Conservation (phyloP, 768 basidiomycete species). For the Termitomyces bulborhizus region DNA sequence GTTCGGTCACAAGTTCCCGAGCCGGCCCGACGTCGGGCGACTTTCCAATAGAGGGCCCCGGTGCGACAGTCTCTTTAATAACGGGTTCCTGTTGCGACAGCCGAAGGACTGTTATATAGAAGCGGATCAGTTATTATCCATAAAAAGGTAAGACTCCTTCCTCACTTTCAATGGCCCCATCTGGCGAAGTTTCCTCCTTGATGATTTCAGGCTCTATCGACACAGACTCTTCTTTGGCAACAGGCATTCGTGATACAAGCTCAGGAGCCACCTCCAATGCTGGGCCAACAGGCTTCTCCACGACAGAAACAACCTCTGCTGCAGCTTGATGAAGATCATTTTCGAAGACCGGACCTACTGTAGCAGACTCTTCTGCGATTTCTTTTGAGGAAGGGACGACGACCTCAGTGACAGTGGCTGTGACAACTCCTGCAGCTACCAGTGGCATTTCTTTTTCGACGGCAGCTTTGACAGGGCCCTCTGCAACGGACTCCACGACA, state of each 20-base stretch:
- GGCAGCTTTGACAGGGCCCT: neutral
- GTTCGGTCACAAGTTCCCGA: neutral
- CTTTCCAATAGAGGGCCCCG: neutral
- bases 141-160: neutral
- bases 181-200: neutral
- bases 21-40: neutral
- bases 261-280: neutral
- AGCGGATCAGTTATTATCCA: neutral
- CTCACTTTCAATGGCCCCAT: neutral
- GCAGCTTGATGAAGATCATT: neutral
- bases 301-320: neutral
- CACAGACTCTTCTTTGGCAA: neutral
- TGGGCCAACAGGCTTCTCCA: neutral
- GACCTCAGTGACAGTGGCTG: neutral
- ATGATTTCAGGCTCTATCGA: neutral
- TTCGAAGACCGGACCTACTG: neutral
- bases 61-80: neutral
- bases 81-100: neutral
- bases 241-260: neutral
- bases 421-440: neutral
- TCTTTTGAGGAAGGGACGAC: neutral
- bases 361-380: neutral
- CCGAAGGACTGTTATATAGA: neutral
- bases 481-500: neutral
- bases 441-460: neutral